Evolutionary conservation across 257 asterid species (phyloP), one percentile per base, ranked within the genome.

Genomic region (Capsicum baccatum): DNA sequence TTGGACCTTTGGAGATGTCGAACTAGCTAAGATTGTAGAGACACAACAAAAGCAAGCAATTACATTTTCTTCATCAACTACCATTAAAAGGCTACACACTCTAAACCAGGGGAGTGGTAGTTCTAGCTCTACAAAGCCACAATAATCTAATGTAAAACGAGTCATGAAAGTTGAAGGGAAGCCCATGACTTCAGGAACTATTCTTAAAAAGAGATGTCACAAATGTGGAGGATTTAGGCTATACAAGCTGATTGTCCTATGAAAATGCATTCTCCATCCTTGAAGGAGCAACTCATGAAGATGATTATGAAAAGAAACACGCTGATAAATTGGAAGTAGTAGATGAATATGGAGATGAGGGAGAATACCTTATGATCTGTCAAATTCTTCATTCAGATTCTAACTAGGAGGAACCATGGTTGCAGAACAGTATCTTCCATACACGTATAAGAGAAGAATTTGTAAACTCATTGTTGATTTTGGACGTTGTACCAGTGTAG

Each of bases 161-260:
- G 35, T 59, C 35, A 17, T 3, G 66, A 59, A 59, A 59, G 66
- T 59, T 59, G 66, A 59, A 59, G 66, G 66, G 66, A 59, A 59
- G 66, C 66, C 66, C 26, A 59, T 17, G 66, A 59, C 33, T 9
- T 59, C 66, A 59, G 66, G 66, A 59, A 13, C 66, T 59, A 59
- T 59, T 8, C 33, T 59, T 8, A 59, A 59, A 59, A 59, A 59
- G 33, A n/a, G 66, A 59, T 59, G 6, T 33, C 66, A 59, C 8
- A 59, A 59, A 59, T 59, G 66, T 59, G 66, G 35, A 59, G 66
- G 6, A 59, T 59, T 59, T 59, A 59, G 66, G 66, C 66, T 59
- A 59, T 59, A 17, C 33, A 8, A 59, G 66, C 66, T n/a, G 66
- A 59, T 59, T 59, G 35, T n/a, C 66, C 12, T 59, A 59, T 33